Evolutionary conservation across 306 rosid genomes (phyloP).

Genomic region (Dryas drummondii): DNA sequence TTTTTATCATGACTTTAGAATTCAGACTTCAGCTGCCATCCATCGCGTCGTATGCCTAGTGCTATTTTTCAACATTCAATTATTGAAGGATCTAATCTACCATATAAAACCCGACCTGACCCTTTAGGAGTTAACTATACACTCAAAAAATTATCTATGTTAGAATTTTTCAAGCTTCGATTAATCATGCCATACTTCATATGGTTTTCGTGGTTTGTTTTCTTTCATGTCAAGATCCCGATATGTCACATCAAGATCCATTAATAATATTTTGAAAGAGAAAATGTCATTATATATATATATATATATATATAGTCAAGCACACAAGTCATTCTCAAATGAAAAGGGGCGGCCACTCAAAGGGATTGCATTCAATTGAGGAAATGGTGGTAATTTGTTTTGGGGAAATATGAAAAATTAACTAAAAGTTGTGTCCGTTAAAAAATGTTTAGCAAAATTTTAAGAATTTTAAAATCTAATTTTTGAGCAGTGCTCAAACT

Average conservation of each 20-base stretch:
- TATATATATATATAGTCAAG: background rate
- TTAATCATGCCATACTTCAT: background rate
- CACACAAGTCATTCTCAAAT: constrained; percentile 7
- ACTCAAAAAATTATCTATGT: too few relatives aligned
- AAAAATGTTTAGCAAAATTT: too few relatives aligned
- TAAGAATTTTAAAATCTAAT: too few relatives aligned
- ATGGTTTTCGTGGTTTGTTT: background rate
- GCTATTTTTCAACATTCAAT: background rate
- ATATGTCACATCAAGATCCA: constrained; percentile 11
- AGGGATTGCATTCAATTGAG: constrained; percentile 1
- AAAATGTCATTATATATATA: background rate
- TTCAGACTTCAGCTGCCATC: too few relatives aligned
- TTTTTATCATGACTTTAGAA: too few relatives aligned
- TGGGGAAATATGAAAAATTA: too few relatives aligned
- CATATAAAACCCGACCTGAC: too few relatives aligned
- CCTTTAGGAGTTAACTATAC: too few relatives aligned
- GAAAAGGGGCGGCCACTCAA: background rate
- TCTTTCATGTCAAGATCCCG: background rate
- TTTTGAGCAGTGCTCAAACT: too few relatives aligned
- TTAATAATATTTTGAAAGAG: background rate
- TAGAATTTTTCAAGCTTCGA: background rate
- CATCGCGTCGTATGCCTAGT: too few relatives aligned
- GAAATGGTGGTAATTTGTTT: background rate
- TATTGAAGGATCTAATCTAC: background rate
- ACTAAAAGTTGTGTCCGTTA: too few relatives aligned